Percentiles rank a stretch among this genome's conserved stretches.
These are phyloP conservation scores for Pseudogymnoascus verrucosus DNA, from an alignment of 2,329 filamentous ascomycete species.

Conservation along the genomic window DNA sequence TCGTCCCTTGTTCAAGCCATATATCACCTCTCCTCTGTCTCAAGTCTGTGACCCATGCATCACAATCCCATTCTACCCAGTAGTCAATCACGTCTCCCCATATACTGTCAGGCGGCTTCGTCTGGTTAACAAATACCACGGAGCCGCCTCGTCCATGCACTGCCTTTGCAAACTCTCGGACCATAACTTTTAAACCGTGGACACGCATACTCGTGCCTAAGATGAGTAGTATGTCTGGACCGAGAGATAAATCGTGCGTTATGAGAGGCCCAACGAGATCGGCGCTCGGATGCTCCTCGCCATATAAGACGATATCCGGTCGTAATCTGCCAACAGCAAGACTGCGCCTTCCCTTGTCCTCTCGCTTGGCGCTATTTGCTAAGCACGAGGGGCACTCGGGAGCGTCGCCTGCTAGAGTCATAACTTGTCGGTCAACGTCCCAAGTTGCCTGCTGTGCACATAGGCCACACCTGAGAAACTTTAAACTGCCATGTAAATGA, in stretches of 20 bases:
- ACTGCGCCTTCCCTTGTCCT: slow-evolving; percentile 58
- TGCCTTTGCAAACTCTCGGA: slow-evolving; percentile 63
- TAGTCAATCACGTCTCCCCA: slow-evolving; percentile 69
- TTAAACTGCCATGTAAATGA: slow-evolving; percentile 64
- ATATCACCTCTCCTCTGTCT: slow-evolving; percentile 25
- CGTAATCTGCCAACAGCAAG: slow-evolving; percentile 60
- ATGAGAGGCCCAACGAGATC: slow-evolving; percentile 61
- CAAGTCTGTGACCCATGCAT: slow-evolving; percentile 61
- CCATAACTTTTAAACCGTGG: slow-evolving; percentile 62
- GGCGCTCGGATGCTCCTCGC: slow-evolving; percentile 62
- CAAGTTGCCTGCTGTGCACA: slow-evolving; percentile 51
- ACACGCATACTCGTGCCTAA: slow-evolving; percentile 64
- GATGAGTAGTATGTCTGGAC: slow-evolving; percentile 60
- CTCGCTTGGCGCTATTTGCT: slow-evolving; percentile 51
- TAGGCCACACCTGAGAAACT: slow-evolving; percentile 54
- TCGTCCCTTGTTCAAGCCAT: slow-evolving; percentile 23
- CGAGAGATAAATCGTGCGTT: slow-evolving; percentile 56
- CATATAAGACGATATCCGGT: slow-evolving; percentile 67
- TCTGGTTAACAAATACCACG: slow-evolving; percentile 66
- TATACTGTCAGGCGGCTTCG: slow-evolving; percentile 61
- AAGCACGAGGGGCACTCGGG: slow-evolving; percentile 60
- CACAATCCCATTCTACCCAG: slow-evolving; percentile 68
- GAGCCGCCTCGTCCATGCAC: slow-evolving; percentile 58
- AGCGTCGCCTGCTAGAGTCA: slow-evolving; percentile 51
- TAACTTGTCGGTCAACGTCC: slow-evolving; percentile 39